Evolutionary conservation across 2,329 filamentous ascomycete genomes (phyloP).

Genomic region (Cylindrodendrum hubeiense): DNA sequence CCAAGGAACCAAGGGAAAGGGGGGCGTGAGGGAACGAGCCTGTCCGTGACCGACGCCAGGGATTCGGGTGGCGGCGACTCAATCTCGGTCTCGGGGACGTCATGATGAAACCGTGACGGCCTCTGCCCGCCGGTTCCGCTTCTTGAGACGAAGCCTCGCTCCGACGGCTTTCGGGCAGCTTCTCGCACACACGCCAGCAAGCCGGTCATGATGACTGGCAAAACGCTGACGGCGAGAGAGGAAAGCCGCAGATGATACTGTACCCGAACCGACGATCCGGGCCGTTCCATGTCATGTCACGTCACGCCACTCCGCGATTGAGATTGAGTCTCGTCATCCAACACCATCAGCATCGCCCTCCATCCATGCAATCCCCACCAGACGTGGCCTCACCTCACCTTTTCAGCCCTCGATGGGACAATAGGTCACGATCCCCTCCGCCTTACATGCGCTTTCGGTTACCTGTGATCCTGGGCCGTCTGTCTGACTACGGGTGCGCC

Average conservation of each 20-base stretch:
- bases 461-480: not conserved
- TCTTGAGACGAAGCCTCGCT: not conserved
- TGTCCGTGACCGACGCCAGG: constrained; percentile 11
- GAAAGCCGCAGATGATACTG: not conserved
- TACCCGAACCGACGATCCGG: not conserved
- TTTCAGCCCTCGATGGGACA: not conserved
- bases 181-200: not conserved
- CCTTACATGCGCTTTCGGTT: not conserved
- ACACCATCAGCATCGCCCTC: constrained; percentile 13
- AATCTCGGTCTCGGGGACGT: constrained; percentile 17
- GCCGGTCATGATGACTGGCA: not conserved
- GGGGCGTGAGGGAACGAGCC: constrained; percentile 14
- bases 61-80: constrained; percentile 8
- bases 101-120: constrained; percentile 22
- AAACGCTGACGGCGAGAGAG: not conserved
- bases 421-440: not conserved
- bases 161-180: not conserved
- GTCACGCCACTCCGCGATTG: constrained; percentile 15
- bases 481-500: constrained; percentile 1
- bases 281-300: constrained; percentile 1
- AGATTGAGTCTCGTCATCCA: constrained; percentile 19
- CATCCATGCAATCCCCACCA: constrained; percentile 21
- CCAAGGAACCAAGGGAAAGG: constrained; percentile 6
- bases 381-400: constrained; percentile 12
- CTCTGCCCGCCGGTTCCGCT: constrained; percentile 7